phyloP scores from a whole-genome alignment of 768 basidiomycete species.

The Coprinopsis marcescibilis region DNA sequence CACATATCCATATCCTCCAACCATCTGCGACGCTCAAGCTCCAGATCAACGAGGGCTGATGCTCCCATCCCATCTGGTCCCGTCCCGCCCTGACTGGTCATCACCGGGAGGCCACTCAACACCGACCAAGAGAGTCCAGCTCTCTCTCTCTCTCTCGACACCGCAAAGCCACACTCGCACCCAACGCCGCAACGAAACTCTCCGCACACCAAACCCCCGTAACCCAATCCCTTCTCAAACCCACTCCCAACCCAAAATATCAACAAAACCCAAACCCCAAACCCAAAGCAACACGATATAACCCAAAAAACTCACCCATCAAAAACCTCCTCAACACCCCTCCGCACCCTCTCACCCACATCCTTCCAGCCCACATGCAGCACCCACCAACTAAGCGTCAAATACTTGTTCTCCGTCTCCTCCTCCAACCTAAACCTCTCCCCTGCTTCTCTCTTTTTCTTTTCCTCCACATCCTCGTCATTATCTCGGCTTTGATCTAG shows the following conservation, averaged over 20 bases:
- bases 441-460: constrained; percentile 1
- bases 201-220: too few relatives aligned
- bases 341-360: constrained; percentile 16
- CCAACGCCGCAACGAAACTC: too few relatives aligned
- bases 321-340: constrained; percentile 48
- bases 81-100: too few relatives aligned
- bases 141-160: too few relatives aligned
- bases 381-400: constrained; percentile 18
- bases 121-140: too few relatives aligned
- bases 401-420: constrained; percentile 50
- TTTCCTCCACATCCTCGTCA: constrained; percentile 10
- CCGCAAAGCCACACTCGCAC: too few relatives aligned
- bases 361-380: constrained; percentile 18
- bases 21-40: too few relatives aligned
- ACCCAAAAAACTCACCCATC: constrained; percentile 53
- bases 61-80: too few relatives aligned
- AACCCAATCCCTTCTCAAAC: background rate
- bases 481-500: too few relatives aligned
- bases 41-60: too few relatives aligned
- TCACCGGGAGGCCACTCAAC: too few relatives aligned
- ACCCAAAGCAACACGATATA: background rate
- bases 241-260: background rate
- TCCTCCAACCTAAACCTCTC: constrained; percentile 34
- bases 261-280: background rate
- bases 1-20: background rate